Percentiles rank a stretch among this genome's conserved stretches.
phyloP scores from a whole-genome alignment of 179 eudicot species.

The Beta lomatogona region DNA sequence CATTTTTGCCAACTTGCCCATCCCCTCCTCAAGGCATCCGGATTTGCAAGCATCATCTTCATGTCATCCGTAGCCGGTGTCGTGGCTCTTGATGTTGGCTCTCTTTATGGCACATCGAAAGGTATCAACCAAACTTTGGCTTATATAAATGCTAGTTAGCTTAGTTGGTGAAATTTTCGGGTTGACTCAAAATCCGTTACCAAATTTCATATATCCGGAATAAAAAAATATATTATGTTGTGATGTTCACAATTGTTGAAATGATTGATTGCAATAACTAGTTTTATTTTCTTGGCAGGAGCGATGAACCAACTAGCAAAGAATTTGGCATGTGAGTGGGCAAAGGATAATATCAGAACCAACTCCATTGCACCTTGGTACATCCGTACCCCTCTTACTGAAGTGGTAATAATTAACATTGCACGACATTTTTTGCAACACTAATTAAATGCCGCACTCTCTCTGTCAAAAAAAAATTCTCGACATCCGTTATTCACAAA shows the following conservation, averaged over 20 bases:
- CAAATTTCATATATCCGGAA: too few species aligned
- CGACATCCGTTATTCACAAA: too few species aligned
- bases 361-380: constrained; percentile 24
- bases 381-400: constrained; percentile 23
- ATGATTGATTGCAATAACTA: not conserved
- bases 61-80: constrained; percentile 63
- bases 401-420: constrained; percentile 7
- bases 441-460: too few species aligned
- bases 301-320: constrained; percentile 25
- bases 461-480: too few species aligned
- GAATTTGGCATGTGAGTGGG: constrained; percentile 30
- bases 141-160: too few species aligned
- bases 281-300: not conserved
- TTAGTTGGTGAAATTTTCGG: too few species aligned
- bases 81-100: constrained; percentile 22
- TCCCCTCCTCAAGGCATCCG: constrained; percentile 67
- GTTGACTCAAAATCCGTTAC: too few species aligned
- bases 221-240: too few species aligned
- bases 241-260: too few species aligned
- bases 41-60: constrained; percentile 53
- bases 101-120: constrained; percentile 20
- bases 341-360: constrained; percentile 21
- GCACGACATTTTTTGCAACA: not conserved
- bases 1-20: constrained; percentile 70
- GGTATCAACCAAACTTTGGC: not conserved